Evolutionary conservation across 768 basidiomycete genomes (phyloP).

Genomic region (Pleurotus tuber-regium): DNA sequence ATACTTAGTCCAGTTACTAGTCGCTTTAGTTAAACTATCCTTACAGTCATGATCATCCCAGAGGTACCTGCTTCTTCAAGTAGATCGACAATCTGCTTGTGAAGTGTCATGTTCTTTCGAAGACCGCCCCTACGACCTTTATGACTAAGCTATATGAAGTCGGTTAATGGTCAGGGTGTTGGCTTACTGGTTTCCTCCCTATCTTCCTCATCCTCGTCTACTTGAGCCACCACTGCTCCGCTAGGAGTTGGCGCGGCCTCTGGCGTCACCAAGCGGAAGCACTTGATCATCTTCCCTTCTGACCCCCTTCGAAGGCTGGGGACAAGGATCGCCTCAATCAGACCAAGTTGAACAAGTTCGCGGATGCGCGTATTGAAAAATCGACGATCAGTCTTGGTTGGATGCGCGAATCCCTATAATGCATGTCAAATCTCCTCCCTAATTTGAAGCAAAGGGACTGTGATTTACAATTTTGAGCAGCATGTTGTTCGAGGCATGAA

Average conservation of each 20-base stretch:
- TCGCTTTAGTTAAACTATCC: constrained; percentile 13
- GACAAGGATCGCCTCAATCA: constrained; percentile 74
- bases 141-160: constrained; percentile 5
- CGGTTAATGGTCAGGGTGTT: not conserved
- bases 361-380: constrained; percentile 76
- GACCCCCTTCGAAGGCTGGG: constrained; percentile 53
- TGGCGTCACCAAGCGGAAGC: constrained; percentile 60
- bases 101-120: constrained; percentile 66
- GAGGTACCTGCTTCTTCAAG: constrained; percentile 63
- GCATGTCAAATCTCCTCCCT: too few relatives aligned
- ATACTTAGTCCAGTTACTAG: not conserved
- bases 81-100: constrained; percentile 76
- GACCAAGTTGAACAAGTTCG: constrained; percentile 67
- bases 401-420: constrained; percentile 69
- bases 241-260: constrained; percentile 32
- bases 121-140: constrained; percentile 36
- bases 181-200: constrained; percentile 34
- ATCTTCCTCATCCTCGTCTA: constrained; percentile 35
- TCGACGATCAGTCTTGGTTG: constrained; percentile 74
- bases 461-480: constrained; percentile 69
- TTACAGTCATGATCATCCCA: constrained; percentile 74
- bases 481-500: constrained; percentile 74
- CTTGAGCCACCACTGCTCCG: constrained; percentile 31
- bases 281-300: constrained; percentile 50
- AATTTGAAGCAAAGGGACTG: too few relatives aligned